phyloP scores from a whole-genome alignment of 2,329 filamentous ascomycete species.

The Fusarium floridanum region DNA sequence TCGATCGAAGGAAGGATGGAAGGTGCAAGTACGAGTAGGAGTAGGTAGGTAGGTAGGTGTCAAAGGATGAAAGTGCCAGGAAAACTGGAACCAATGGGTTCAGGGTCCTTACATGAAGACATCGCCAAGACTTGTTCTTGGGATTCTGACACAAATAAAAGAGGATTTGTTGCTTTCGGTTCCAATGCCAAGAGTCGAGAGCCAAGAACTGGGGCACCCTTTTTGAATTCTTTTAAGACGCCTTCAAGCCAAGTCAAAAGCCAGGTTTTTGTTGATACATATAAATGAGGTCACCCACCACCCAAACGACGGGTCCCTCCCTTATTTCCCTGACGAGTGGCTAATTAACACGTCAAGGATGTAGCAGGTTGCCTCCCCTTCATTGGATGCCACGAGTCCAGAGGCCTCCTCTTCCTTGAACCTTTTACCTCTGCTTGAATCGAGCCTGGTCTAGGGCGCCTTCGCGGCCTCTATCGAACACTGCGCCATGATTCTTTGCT shows the following conservation, averaged over 20 bases:
- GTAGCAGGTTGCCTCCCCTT: conserved; percentile 9
- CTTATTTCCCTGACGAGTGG: conserved; percentile 27
- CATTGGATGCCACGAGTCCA: conserved; percentile 9
- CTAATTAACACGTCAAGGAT: conserved; percentile 29
- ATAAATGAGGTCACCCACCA: conserved; percentile 24
- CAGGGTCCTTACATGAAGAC: conserved; percentile 35
- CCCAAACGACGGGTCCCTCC: neutral
- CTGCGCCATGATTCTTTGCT: neutral
- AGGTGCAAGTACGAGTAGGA: neutral
- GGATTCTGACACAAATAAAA: conserved; percentile 1
- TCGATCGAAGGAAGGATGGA: neutral
- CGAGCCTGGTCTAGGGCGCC: neutral
- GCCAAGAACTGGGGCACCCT: conserved; percentile 15
- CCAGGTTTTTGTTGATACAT: neutral
- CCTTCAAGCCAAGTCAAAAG: neutral
- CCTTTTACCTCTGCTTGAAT: neutral
- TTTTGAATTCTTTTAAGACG: conserved; percentile 7
- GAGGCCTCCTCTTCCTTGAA: conserved; percentile 33
- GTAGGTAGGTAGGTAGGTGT: neutral
- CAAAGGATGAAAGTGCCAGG: conserved; percentile 17
- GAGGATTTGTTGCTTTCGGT: neutral
- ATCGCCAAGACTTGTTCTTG: conserved; percentile 34
- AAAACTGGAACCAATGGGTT: conserved; percentile 2
- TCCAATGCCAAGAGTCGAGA: conserved; percentile 24
- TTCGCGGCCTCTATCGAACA: neutral